Base-by-base conservation (phyloP, 2,329 filamentous ascomycete genomes). In the Aspergillus awamori region DNA sequence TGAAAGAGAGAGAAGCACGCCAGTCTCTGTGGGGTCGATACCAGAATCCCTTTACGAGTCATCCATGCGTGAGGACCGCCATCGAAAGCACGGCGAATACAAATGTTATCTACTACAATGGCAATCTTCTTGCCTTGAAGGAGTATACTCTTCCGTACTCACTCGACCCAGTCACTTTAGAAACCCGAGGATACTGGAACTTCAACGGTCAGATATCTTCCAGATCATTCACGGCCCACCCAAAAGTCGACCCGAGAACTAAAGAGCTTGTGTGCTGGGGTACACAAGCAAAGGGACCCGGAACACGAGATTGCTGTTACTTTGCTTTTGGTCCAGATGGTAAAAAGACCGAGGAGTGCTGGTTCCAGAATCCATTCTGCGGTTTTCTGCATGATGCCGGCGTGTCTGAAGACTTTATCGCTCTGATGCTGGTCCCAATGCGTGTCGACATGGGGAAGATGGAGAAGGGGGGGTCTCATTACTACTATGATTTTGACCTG, bases 101-200 rank as follows among this genome's bases (percentile, higher is more conserved):
- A 2, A 87, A 87, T 60, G 75, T 87, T 17, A 76, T 83, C 1
- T 85, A 83, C 66, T 87, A 83, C 82, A 74, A 82, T 4, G 84
- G 84, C 0, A 79, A 82, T 6, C 41, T 69, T 2, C 55, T 69
- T 2, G 67, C 65, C 52, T 67, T 87, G 55, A 87, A 86, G 65
- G 80, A 84, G 3, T 78, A 79, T 20, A 79, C 81, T 8, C 83
- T 82, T 2, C 83, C 83, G 0, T 80, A 79, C 33, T 74, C 74
- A 2, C 71, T 79, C 61, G 72, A 80, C 59, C 77, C 79, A 0
- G 65, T 72, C 10, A 79, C 77, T 0, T 68, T 81, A 0, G 76
- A 79, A 26, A 80, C 78, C 0, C 70, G 73, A 13, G 70, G 28
- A 7, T 30, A 30, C 28, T 30, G 28, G 28, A 30, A 30, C 8